phyloP scores from a whole-genome alignment of 495 filamentous ascomycete species.

The Penicillium crystallinum region DNA sequence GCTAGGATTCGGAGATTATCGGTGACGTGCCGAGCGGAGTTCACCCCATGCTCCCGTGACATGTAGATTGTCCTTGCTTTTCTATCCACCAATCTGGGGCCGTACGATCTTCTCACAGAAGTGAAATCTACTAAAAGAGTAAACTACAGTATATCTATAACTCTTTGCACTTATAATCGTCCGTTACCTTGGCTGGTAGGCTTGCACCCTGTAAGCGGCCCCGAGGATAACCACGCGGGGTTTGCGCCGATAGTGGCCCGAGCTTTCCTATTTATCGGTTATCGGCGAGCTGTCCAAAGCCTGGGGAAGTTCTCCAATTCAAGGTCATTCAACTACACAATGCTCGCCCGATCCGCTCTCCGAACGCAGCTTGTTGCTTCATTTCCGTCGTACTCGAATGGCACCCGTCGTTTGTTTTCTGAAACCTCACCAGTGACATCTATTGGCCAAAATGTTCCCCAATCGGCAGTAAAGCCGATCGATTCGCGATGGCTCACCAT shows the following conservation, averaged over 20 bases:
- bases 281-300: not conserved
- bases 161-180: too few relatives aligned
- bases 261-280: slow-evolving; percentile 17
- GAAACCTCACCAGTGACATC: slow-evolving; percentile 9
- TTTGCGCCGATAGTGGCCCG: slow-evolving; percentile 20
- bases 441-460: slow-evolving; percentile 5
- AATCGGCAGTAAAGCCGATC: slow-evolving; percentile 17
- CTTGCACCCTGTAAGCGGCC: too few relatives aligned
- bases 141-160: too few relatives aligned
- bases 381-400: not conserved
- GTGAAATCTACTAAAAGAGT: too few relatives aligned
- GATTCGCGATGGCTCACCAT: slow-evolving; percentile 70
- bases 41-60: not conserved
- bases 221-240: slow-evolving; percentile 14
- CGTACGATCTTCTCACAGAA: too few relatives aligned
- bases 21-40: slow-evolving; percentile 14
- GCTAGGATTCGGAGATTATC: slow-evolving; percentile 5
- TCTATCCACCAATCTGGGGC: too few relatives aligned
- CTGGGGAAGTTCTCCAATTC: slow-evolving; percentile 4
- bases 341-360: slow-evolving; percentile 17
- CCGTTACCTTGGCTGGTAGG: too few relatives aligned
- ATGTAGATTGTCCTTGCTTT: not conserved
- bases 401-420: slow-evolving; percentile 20
- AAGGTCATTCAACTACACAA: slow-evolving; percentile 6
- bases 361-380: slow-evolving; percentile 16